These are phyloP conservation scores for Trichosporon inkin DNA, from an alignment of 1,284 basidiomycete species.

Conservation along the genomic window DNA sequence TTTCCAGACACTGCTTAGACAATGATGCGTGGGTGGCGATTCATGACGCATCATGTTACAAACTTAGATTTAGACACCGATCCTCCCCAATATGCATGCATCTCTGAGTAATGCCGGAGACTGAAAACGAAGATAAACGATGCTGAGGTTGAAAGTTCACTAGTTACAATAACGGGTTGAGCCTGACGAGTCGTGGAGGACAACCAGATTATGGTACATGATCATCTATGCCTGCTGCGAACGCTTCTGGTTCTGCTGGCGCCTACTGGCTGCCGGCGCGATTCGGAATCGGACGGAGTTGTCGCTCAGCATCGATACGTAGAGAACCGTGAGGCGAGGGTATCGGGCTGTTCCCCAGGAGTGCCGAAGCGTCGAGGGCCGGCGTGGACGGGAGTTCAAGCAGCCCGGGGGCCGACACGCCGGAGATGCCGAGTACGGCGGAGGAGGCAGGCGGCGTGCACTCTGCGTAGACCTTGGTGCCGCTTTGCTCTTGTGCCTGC, in stretches of 20 bases:
- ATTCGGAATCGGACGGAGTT: slow-evolving; percentile 1
- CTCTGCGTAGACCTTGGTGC: background rate
- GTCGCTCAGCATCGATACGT: background rate
- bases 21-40: too few species aligned
- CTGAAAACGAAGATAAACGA: too few species aligned
- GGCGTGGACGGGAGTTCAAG: background rate
- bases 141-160: too few species aligned
- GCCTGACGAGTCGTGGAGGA: too few species aligned
- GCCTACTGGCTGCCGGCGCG: background rate
- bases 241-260: background rate
- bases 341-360: background rate
- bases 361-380: background rate
- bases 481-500: background rate
- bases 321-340: background rate
- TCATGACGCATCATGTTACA: too few species aligned
- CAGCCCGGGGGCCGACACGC: background rate
- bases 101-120: too few species aligned
- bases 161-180: too few species aligned
- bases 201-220: too few species aligned
- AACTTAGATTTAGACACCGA: too few species aligned
- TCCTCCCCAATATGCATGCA: too few species aligned
- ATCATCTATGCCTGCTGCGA: too few species aligned
- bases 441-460: background rate
- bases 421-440: background rate
- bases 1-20: too few species aligned